These are phyloP conservation scores for Stagonosporopsis cucurbitacearum DNA, from an alignment of 2,329 filamentous ascomycete species.

Conservation along the genomic window DNA sequence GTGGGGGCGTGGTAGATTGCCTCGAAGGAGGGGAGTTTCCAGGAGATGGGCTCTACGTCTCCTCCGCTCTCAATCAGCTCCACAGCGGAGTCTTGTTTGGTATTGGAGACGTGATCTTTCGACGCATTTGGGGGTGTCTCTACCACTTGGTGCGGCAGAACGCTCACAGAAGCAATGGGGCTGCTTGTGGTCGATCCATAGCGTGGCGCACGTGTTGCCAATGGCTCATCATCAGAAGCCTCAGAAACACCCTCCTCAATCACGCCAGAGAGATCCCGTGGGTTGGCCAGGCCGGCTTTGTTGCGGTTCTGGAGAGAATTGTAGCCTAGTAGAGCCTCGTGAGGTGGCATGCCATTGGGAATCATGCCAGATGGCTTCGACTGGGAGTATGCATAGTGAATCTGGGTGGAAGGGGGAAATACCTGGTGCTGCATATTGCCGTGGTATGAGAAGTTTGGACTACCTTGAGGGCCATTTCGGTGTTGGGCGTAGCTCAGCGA, in stretches of 20 bases:
- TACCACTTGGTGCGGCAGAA: background rate
- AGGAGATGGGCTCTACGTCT: slow-evolving; percentile 9
- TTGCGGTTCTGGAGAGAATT: background rate
- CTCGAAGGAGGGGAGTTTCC: slow-evolving; percentile 30
- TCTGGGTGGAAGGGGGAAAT: background rate
- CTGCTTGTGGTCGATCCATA: slow-evolving; percentile 2
- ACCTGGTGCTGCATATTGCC: background rate
- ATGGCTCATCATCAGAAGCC: slow-evolving; percentile 26
- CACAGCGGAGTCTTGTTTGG: slow-evolving; percentile 2
- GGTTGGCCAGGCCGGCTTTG: background rate
- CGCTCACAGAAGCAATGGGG: background rate
- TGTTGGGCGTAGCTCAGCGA: too few species aligned
- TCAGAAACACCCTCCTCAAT: background rate
- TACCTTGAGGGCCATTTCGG: background rate
- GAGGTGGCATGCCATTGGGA: background rate
- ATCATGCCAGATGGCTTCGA: background rate
- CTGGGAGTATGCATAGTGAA: background rate
- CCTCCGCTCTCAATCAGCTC: slow-evolving; percentile 10
- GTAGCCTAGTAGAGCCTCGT: background rate
- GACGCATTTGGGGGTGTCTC: background rate
- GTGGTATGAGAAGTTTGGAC: background rate
- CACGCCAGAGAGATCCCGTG: background rate
- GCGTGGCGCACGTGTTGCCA: slow-evolving; percentile 19
- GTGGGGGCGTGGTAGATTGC: slow-evolving; percentile 18
- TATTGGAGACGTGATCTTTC: too few species aligned